Conservation (phyloP, 345 rosid species). For the Citrus inodora region DNA sequence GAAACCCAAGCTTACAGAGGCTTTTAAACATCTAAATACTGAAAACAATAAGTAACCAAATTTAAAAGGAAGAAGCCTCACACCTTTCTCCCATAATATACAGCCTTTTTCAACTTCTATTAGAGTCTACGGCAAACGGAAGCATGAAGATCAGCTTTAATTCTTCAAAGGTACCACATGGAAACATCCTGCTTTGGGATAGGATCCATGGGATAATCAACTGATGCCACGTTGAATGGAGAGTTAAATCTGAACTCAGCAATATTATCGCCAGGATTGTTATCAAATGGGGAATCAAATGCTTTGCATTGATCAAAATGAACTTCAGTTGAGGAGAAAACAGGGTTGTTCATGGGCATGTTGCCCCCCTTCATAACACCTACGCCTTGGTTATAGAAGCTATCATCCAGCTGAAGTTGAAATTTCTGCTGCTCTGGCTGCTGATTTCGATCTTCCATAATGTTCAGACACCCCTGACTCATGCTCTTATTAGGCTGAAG, state of each 20-base stretch:
- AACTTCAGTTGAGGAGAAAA: conserved; percentile 21
- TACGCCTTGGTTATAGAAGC: conserved; percentile 26
- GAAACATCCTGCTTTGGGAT: conserved; percentile 32
- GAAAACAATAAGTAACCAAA: conserved; percentile 1
- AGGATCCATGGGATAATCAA: conserved; percentile 23
- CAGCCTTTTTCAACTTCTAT: not conserved
- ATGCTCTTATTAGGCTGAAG: conserved; percentile 28
- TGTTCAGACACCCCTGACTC: conserved; percentile 11
- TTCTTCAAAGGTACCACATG: conserved; percentile 26
- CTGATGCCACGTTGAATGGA: conserved; percentile 28
- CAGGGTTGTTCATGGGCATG: conserved; percentile 22
- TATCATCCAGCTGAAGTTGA: conserved; percentile 28
- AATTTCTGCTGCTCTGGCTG: conserved; percentile 26
- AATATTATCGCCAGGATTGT: conserved; percentile 6
- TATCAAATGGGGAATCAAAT: conserved; percentile 31
- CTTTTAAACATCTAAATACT: conserved; percentile 14
- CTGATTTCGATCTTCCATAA: conserved; percentile 8
- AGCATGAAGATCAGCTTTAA: not conserved
- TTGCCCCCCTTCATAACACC: conserved; percentile 28
- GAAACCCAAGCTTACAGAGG: conserved; percentile 1
- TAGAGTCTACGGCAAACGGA: not conserved
- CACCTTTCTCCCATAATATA: not conserved
- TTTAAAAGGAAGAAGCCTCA: conserved; percentile 1
- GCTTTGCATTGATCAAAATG: conserved; percentile 34
- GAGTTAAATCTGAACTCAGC: conserved; percentile 29